A percentile compares a stretch with the other conserved stretches of the same genome.
These are phyloP conservation scores for Eucalyptus melliodora DNA, from an alignment of 345 rosid species.

Conservation along the genomic window DNA sequence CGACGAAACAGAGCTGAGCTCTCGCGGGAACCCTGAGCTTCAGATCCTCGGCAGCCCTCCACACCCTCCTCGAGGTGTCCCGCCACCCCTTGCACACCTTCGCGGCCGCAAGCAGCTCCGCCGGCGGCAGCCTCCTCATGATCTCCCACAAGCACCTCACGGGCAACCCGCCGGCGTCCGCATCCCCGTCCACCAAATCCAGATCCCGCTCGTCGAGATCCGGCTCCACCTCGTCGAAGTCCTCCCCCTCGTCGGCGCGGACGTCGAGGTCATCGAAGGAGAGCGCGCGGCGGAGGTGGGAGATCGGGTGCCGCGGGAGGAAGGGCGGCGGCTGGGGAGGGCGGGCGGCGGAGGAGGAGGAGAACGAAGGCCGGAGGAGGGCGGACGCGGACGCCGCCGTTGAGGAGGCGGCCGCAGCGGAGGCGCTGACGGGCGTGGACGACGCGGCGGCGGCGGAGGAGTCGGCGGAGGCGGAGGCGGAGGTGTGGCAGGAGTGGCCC, in stretches of 20 bases:
- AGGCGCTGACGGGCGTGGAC: constrained; percentile 16
- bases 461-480: constrained; percentile 1
- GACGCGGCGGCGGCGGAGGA: constrained; percentile 11
- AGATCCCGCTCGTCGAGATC: background rate
- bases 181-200: background rate
- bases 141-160: constrained; percentile 70
- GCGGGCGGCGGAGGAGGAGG: background rate
- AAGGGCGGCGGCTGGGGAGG: background rate
- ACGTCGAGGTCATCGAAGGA: constrained; percentile 59
- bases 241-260: constrained; percentile 18
- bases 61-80: constrained; percentile 58
- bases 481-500: constrained; percentile 56
- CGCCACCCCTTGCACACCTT: constrained; percentile 89
- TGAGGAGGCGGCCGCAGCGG: background rate
- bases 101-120: constrained; percentile 59
- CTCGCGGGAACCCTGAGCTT: constrained; percentile 58
- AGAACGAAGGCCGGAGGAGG: background rate
- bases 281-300: constrained; percentile 69
- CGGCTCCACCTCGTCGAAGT: constrained; percentile 11
- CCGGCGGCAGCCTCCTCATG: constrained; percentile 65
- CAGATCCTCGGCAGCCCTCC: constrained; percentile 88
- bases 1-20: constrained; percentile 66
- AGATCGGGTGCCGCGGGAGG: constrained; percentile 38
- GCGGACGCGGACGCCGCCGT: background rate
- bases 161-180: constrained; percentile 26